A percentile compares a stretch with the other conserved stretches of the same genome.
phyloP scores from a whole-genome alignment of 805 yeast genomes.

The Metschnikowia anglica region DNA sequence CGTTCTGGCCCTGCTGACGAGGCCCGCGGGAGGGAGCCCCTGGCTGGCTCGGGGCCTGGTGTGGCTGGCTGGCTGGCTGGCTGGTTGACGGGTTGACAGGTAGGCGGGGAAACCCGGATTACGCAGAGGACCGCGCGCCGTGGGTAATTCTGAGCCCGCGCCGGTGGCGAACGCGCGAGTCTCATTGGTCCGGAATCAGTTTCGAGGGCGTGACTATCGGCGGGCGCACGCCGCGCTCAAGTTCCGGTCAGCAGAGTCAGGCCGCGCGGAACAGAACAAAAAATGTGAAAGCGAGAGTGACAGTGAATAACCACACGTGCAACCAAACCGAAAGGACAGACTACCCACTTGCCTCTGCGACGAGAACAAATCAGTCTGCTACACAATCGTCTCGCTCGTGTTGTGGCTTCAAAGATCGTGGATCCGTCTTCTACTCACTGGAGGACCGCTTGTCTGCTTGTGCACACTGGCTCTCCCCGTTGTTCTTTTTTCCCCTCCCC shows the following conservation, averaged over 20 bases:
- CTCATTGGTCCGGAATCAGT: conserved; percentile 15
- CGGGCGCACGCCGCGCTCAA: conserved; percentile 14
- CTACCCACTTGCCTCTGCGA: no score
- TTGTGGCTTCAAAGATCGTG: no score
- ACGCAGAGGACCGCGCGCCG: conserved; percentile 3
- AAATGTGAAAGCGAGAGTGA: not conserved
- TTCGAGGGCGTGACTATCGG: conserved; percentile 19
- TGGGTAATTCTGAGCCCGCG: conserved; percentile 11
- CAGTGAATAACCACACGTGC: not conserved
- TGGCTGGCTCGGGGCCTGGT: no score
- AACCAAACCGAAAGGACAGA: not conserved
- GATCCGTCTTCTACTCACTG: no score
- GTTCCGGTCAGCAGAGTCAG: conserved; percentile 1
- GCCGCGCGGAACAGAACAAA: conserved; percentile 5
- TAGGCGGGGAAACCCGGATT: conserved; percentile 4
- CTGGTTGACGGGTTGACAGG: not conserved
- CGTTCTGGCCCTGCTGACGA: no score
- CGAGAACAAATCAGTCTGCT: no score
- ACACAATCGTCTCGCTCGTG: no score
- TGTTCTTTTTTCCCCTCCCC: conserved; percentile 1
- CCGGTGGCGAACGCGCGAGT: conserved; percentile 15
- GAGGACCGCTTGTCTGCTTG: no score
- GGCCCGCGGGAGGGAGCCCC: no score
- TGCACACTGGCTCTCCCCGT: no score
- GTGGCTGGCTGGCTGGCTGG: conserved; percentile 10